Evolutionary conservation across 2,329 filamentous ascomycete genomes (phyloP).

Genomic region (Epichloe sibirici): DNA sequence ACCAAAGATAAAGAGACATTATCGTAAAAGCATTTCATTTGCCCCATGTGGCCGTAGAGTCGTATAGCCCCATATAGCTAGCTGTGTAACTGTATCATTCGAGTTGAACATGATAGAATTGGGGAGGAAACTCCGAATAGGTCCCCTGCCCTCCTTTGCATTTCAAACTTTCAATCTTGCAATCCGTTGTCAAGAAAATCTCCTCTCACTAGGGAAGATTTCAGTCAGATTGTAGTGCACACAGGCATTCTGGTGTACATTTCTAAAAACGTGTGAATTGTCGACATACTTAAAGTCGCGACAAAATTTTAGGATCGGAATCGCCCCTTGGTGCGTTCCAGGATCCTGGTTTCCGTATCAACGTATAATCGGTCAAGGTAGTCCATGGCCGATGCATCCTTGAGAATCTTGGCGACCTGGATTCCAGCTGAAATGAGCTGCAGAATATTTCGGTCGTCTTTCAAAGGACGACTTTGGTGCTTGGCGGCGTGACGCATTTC

Average conservation of each 20-base stretch:
- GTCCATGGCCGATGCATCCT: slow-evolving; percentile 73
- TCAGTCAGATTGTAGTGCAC: background rate
- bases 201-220: background rate
- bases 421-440: slow-evolving; percentile 80
- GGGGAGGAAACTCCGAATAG: background rate
- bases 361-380: slow-evolving; percentile 72
- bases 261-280: slow-evolving; percentile 10
- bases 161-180: background rate
- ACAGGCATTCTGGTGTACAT: background rate
- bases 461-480: slow-evolving; percentile 69
- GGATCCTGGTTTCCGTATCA: slow-evolving; percentile 67
- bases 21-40: slow-evolving; percentile 6
- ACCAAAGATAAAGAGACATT: slow-evolving; percentile 1
- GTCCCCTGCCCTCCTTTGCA: background rate
- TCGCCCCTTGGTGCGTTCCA: slow-evolving; percentile 42
- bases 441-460: slow-evolving; percentile 80
- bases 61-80: background rate
- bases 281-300: slow-evolving; percentile 1
- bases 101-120: background rate
- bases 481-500: slow-evolving; percentile 81
- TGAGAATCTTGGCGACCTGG: slow-evolving; percentile 77
- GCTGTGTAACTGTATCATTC: background rate
- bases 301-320: slow-evolving; percentile 18
- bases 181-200: background rate
- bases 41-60: background rate